phyloP scores from a whole-genome alignment of 768 basidiomycete genomes.

The Zangia roseola region DNA sequence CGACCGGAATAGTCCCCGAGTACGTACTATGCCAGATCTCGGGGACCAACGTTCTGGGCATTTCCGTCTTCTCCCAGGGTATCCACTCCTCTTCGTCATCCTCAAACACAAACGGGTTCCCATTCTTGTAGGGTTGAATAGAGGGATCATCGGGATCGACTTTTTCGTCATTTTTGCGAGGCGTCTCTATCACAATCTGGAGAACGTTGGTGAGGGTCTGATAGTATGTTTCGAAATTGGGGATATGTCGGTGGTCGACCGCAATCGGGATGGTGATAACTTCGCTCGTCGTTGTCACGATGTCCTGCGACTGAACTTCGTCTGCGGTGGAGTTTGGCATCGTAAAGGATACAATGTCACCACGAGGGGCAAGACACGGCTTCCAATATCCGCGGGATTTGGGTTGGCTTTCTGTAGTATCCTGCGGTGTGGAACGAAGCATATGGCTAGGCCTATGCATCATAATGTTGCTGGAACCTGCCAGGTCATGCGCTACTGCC shows the following conservation, averaged over 20 bases:
- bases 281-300: constrained; percentile 8
- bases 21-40: background rate
- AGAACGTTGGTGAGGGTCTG: constrained; percentile 10
- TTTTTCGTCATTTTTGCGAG: background rate
- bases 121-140: background rate
- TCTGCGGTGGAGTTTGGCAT: constrained; percentile 10
- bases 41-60: background rate
- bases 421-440: background rate
- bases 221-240: constrained; percentile 15
- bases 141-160: constrained; percentile 8
- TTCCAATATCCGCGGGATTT: too few species aligned
- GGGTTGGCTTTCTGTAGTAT: background rate
- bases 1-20: background rate
- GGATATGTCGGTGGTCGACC: constrained; percentile 1
- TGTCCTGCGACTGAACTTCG: constrained; percentile 1
- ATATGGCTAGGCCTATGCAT: background rate
- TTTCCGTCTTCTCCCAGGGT: constrained; percentile 8
- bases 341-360: background rate
- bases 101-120: background rate
- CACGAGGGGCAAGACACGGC: background rate
- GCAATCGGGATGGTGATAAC: constrained; percentile 4
- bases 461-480: background rate
- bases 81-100: constrained; percentile 23
- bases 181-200: background rate
- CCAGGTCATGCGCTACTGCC: constrained; percentile 3